These are phyloP conservation scores for Alnus glutinosa DNA, from an alignment of 306 rosid species.

Conservation along the genomic window DNA sequence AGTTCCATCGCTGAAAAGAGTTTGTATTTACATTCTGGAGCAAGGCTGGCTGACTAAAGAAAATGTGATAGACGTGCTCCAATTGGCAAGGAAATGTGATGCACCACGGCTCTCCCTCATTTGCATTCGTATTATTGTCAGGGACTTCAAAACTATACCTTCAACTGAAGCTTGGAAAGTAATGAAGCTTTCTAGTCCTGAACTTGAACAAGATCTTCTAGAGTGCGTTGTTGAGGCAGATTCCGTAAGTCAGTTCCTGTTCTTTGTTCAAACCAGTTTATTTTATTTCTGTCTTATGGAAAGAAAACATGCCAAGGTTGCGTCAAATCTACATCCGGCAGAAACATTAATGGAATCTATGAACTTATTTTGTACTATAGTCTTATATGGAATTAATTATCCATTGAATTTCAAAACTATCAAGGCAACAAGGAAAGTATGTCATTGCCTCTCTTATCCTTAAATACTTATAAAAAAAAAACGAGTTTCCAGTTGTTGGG, in stretches of 20 bases:
- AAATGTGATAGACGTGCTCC: conserved; percentile 47
- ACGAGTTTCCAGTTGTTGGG: not conserved
- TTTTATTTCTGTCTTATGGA: not conserved
- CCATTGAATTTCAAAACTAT: not conserved
- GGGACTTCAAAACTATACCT: conserved; percentile 43
- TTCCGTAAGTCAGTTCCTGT: conserved; percentile 35
- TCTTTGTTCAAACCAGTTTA: conserved; percentile 3
- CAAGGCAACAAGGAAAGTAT: not conserved
- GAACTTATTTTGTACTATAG: not conserved
- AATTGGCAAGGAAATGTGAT: conserved; percentile 43
- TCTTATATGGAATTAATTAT: not conserved
- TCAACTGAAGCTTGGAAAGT: conserved; percentile 49
- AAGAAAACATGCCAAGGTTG: not conserved
- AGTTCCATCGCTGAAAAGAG: conserved; percentile 42
- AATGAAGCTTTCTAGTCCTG: conserved; percentile 46
- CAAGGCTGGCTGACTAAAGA: conserved; percentile 42
- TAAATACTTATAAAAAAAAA: no score
- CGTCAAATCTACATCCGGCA: not conserved
- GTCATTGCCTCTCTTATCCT: not conserved
- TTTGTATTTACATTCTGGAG: conserved; percentile 38
- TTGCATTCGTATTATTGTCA: conserved; percentile 37
- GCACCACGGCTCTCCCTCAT: conserved; percentile 41
- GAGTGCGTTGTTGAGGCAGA: conserved; percentile 44
- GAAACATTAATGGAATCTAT: not conserved
- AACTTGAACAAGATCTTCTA: conserved; percentile 50